These are phyloP conservation scores for Yarrowia osloensis DNA, from an alignment of 805 yeast genomes.

Conservation along the genomic window DNA sequence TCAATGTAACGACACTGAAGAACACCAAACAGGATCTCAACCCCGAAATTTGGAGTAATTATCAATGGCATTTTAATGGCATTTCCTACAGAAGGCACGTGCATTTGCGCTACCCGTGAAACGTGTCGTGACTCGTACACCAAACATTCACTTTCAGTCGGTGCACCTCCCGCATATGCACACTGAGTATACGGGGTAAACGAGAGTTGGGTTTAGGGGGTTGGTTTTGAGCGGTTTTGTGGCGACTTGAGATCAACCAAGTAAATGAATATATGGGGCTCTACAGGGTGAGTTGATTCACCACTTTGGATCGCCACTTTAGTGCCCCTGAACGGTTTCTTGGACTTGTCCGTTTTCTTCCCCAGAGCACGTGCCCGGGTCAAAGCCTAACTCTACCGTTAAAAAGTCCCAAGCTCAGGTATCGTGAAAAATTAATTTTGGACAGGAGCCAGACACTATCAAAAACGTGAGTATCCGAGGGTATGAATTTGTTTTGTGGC, in stretches of 20 bases:
- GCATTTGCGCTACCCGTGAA: background rate
- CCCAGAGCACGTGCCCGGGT: conserved; percentile 28
- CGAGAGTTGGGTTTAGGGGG: no score
- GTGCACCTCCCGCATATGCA: background rate
- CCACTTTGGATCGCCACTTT: background rate
- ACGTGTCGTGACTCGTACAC: background rate
- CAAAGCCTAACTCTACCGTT: conserved; percentile 5
- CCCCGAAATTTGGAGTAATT: no score
- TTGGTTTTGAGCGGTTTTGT: no score
- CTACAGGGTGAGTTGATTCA: no score
- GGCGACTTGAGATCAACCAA: no score
- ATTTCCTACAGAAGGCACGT: background rate
- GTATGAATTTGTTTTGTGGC: background rate
- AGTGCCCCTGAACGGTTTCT: background rate
- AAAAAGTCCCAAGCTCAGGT: conserved; percentile 3
- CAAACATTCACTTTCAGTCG: no score
- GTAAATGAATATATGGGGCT: no score
- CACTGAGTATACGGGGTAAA: background rate
- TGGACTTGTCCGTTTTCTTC: background rate
- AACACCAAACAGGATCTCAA: background rate
- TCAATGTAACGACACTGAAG: no score
- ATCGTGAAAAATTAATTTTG: conserved; percentile 16
- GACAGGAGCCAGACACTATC: background rate
- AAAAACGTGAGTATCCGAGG: background rate
- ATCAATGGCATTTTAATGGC: no score